Base-by-base conservation (phyloP, 371 early-diverging fungal species). In the Batrachochytrium dendrobatidis region DNA sequence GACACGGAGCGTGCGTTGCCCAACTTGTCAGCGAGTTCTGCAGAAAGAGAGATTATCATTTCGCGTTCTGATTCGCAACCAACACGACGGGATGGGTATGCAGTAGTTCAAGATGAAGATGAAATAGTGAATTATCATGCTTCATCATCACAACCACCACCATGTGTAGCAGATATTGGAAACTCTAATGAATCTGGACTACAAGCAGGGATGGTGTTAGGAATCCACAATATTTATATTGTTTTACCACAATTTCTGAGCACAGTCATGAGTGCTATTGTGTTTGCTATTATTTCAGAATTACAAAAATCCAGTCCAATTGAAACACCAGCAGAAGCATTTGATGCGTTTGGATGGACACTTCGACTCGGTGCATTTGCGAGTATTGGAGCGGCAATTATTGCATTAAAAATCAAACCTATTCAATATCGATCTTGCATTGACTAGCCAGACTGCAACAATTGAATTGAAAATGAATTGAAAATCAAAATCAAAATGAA, bases 151-250 rank as follows among this genome's bases (percentile, higher is more conserved):
- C 51, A 32, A 31, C 39, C 46, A 24, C 18, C 18, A 39, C 51
- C 20, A 39, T 20, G 28, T 0, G 34, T 30, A 45, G 7, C 58
- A 32, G n/a, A 20, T 22, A 29, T 18, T 25, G 52, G 43, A 32
- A 34, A 30, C 34, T 43, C 46, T 1, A n/a, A 30, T 17, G 20
- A 8, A 26, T 45, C 20, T 34, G 29, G 26, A 49, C 63, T 55
- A 35, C 71, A 48, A 64, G 87, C 93, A 3, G 95, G 95, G 7
- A 80, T 87, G 2, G 70, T 93, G 2, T 71, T 96, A 15, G 97
- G 95, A 0, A 92, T 95, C 49, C 94, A 94, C 67, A 96, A 96
- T 68, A 85, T 93, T 69, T 94, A 89, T 60, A 86, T 96, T 58
- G 93, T 93, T 2, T 56, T 93, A 5, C 97, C 97, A 3, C 97